Percentiles rank a stretch among this genome's conserved stretches.
Conservation (phyloP, 768 basidiomycete species). For the Saitozyma podzolica region DNA sequence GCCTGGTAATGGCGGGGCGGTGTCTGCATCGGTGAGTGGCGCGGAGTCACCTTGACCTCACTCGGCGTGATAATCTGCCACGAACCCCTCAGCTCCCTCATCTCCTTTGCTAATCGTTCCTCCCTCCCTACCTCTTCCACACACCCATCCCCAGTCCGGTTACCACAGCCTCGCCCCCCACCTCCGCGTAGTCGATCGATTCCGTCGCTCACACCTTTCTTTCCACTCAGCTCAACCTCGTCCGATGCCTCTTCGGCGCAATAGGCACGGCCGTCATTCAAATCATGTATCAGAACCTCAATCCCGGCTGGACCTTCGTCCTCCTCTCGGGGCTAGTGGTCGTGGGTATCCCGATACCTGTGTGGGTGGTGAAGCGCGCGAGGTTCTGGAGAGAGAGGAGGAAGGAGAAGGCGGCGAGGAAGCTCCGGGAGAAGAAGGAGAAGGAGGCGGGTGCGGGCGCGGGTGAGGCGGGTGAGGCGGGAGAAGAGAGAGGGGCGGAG, state of each 20-base stretch:
- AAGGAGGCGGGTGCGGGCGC: not conserved
- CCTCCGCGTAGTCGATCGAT: too few relatives aligned
- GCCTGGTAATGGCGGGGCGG: slow-evolving; percentile 47
- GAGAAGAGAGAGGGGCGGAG: too few relatives aligned
- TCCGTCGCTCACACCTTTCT: too few relatives aligned
- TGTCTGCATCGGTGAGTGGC: slow-evolving; percentile 48
- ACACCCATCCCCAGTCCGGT: slow-evolving; percentile 29
- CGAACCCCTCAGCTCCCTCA: not conserved
- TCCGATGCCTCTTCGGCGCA: slow-evolving; percentile 48
- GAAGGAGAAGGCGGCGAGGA: slow-evolving; percentile 14
- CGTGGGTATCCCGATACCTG: slow-evolving; percentile 29
- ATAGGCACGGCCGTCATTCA: slow-evolving; percentile 42
- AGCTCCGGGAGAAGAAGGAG: slow-evolving; percentile 2
- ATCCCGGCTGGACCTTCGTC: slow-evolving; percentile 48
- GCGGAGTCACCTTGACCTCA: not conserved
- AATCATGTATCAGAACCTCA: slow-evolving; percentile 34
- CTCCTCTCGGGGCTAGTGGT: slow-evolving; percentile 39
- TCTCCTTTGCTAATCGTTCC: not conserved
- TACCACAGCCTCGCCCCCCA: too few relatives aligned
- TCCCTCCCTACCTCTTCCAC: too few relatives aligned
- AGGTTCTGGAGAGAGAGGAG: slow-evolving; percentile 31
- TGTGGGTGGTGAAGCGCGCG: slow-evolving; percentile 29
- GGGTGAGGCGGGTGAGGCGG: too few relatives aligned
- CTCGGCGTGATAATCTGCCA: not conserved
- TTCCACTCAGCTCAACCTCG: slow-evolving; percentile 44